Base-by-base conservation (phyloP, 2,329 filamentous ascomycete species). In the Fusarium sp. region DNA sequence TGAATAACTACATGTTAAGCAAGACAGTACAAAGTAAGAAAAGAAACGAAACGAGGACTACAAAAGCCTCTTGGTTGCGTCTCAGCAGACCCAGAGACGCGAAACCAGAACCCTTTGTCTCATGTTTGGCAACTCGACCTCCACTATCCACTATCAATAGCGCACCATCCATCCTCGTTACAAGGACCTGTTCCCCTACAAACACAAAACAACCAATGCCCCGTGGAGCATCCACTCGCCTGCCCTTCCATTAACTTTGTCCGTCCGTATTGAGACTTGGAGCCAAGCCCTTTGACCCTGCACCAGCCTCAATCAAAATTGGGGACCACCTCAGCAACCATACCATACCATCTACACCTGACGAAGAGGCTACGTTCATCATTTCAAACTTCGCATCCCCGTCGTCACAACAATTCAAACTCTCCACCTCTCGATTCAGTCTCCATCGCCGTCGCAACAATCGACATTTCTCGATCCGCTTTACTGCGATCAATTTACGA, bases 331-430 rank as follows among this genome's bases (percentile, higher is more conserved):
- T 69, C 45, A 65, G 70, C 66, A 56, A 54, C 60, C 45, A 30
- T 22, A 54, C 60, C 45, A 30, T 22, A 61, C 72, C 58, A 62
- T 57, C 64, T 41, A 55, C 68, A 61, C 73, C 74, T 66, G 48
- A 69, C 75, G 72, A 79, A 80, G 72, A 80, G 79, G 79, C 79
- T 79, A 81, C 79, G 79, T 81, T 68, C 79, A 75, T 75, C 78
- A 68, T 77, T 80, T 79, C 72, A 73, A 74, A 74, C 76, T 52
- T 66, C 52, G 38, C 66, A 38, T 65, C 41, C 52, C 38, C 66
- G 24, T 65, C 36, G 72, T 77, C 75, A 64, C 72, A 72, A 70
- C 68, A 38, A 56, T 64, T 69, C 44, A 64, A 45, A 42, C 69
- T 52, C 32, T 56, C 45, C 63, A 69, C 52, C 59, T 66, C 42